A percentile compares a stretch with the other conserved stretches of the same genome.
Evolutionary conservation across 805 yeast genomes (phyloP).

Genomic region (Huiozyma sinensis): DNA sequence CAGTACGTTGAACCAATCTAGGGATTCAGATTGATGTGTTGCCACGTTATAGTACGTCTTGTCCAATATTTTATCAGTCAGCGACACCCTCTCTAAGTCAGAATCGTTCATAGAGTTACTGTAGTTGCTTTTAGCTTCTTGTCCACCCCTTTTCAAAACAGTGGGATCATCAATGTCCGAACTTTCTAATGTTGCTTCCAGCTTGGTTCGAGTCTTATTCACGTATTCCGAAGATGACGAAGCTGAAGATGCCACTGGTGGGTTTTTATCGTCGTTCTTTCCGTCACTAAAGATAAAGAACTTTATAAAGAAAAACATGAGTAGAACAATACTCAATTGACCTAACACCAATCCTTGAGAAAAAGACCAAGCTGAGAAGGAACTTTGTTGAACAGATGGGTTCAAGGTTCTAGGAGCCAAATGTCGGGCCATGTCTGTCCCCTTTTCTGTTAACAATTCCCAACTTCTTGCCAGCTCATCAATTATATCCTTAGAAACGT

Average conservation of each 20-base stretch:
- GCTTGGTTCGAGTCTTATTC: background rate
- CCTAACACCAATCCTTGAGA: slow-evolving; percentile 69
- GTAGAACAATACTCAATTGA: slow-evolving; percentile 57
- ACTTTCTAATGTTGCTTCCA: background rate
- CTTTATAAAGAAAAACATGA: slow-evolving; percentile 54
- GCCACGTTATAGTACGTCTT: slow-evolving; percentile 88
- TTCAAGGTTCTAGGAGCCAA: too few species aligned
- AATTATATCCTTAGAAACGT: background rate
- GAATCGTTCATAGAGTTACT: slow-evolving; percentile 8
- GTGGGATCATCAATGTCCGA: slow-evolving; percentile 1
- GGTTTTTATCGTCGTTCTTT: slow-evolving; percentile 30
- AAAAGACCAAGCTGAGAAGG: slow-evolving; percentile 45
- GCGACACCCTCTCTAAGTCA: slow-evolving; percentile 14
- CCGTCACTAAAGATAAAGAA: slow-evolving; percentile 70
- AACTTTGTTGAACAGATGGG: background rate
- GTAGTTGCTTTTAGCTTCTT: slow-evolving; percentile 2
- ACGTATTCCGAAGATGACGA: background rate
- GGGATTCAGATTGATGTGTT: slow-evolving; percentile 76
- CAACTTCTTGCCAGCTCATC: background rate
- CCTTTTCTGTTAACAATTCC: background rate
- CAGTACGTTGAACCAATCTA: slow-evolving; percentile 94
- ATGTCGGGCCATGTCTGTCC: too few species aligned
- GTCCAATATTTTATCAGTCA: slow-evolving; percentile 52
- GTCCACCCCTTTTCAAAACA: slow-evolving; percentile 25
- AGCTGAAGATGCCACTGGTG: slow-evolving; percentile 5